Base-by-base conservation (phyloP, 2,329 filamentous ascomycete species). In the Didymella arachidicola region DNA sequence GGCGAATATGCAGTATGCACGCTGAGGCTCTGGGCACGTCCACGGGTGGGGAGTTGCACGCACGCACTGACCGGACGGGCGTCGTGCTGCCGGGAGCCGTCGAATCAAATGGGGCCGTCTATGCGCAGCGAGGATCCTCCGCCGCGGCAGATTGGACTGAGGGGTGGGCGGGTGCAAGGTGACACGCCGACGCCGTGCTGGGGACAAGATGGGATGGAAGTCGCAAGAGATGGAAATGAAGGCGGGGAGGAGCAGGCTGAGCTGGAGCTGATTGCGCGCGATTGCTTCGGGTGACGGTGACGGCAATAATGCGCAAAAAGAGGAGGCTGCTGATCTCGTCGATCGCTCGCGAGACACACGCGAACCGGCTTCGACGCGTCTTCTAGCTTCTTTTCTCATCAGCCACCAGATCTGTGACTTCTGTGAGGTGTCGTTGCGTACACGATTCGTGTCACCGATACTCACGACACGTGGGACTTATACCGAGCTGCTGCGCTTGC, bases 261-360 rank as follows among this genome's bases (percentile, higher is more conserved):
- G 12, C 43, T 43, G 34, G 27, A 12, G 29, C 14, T 50, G 32
- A 46, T 22, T 32, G 47, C 41, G 7, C 22, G 14, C 29, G 48
- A 43, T 57, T 41, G 36, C 48, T 43, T 44, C 53, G 62, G 60
- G 53, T 46, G 59, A 55, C 60, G 60, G 53, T 46, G 59, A 55
- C 61, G 65, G 61, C 58, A 63, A 36, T 27, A 22, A 14, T 18
- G 34, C 38, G 34, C 38, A 18, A 56, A 46, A 61, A 56, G 63
- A 57, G 65, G 63, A 62, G 63, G 56, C 55, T 48, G 62, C 60
- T 55, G 64, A 66, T 66, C 62, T 39, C 26, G 59, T 52, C 53
- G 58, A 65, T 66, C 60, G 25, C 19, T 53, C 59, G 59, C 58
- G 60, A 29, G 55, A 29, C 4, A 50, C 50, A 66, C 63, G 61